Evolutionary conservation across 1,284 basidiomycete genomes (phyloP).

Genomic region (Pseudozyma hubeiensis): DNA sequence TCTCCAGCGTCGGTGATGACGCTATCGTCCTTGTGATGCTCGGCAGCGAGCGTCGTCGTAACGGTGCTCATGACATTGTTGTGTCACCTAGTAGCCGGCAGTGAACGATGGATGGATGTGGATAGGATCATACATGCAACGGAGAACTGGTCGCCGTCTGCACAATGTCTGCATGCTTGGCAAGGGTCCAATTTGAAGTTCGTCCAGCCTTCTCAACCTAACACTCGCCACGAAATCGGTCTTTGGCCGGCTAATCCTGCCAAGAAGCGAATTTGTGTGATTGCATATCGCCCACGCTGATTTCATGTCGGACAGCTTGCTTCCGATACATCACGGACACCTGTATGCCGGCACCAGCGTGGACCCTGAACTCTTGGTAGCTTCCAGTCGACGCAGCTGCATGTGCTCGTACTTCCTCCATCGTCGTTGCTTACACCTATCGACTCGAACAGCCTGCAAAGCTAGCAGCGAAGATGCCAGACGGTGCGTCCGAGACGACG

Average conservation of each 20-base stretch:
- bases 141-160: too few species aligned
- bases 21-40: not conserved
- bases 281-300: not conserved
- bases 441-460: not conserved
- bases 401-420: not conserved
- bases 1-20: not conserved
- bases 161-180: not conserved
- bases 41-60: conserved; percentile 1
- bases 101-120: not conserved
- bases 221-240: not conserved
- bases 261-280: not conserved
- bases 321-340: conserved; percentile 3
- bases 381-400: not conserved
- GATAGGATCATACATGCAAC: not conserved
- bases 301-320: conserved; percentile 5
- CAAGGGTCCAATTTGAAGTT: conserved; percentile 6
- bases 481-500: conserved; percentile 25
- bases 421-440: not conserved
- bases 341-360: not conserved
- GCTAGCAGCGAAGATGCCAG: conserved; percentile 6
- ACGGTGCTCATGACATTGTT: conserved; percentile 12
- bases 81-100: not conserved
- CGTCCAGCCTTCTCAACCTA: not conserved
- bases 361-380: conserved; percentile 5
- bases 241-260: not conserved